Conservation (phyloP, 1,139 yeast genomes). For the Saccharomyces hybrid region DNA sequence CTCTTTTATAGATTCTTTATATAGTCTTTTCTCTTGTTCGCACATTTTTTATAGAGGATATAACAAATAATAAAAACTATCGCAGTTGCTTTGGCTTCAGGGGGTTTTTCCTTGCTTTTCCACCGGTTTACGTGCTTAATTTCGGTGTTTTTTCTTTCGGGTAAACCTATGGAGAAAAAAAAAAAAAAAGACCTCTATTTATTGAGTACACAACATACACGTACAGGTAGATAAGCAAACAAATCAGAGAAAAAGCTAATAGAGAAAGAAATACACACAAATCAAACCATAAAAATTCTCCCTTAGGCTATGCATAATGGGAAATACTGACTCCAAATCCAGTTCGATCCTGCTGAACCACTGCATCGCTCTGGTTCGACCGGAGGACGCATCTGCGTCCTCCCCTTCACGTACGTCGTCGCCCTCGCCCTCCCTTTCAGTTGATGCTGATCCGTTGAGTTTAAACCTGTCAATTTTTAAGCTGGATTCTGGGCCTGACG, state of each 20-base stretch:
- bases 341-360: slow-evolving; percentile 46
- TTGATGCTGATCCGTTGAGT: neutral
- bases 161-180: neutral
- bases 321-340: slow-evolving; percentile 59
- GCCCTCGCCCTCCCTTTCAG: neutral
- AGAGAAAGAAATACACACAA: neutral
- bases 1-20: neutral
- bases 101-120: neutral
- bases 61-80: neutral
- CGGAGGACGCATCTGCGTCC: slow-evolving; percentile 35
- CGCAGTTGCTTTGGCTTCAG: neutral
- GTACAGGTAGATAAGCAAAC: neutral
- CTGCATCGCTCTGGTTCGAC: slow-evolving; percentile 47
- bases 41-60: neutral
- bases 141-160: neutral
- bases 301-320: slow-evolving; percentile 40
- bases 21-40: neutral
- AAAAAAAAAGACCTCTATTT: neutral
- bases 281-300: neutral
- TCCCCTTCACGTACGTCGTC: neutral
- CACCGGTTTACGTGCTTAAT: neutral
- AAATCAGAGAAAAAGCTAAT: neutral
- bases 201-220: neutral
- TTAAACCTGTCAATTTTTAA: neutral
- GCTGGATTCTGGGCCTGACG: neutral